Conservation (phyloP, 73 alveolate species). For the Stentor coeruleus region DNA sequence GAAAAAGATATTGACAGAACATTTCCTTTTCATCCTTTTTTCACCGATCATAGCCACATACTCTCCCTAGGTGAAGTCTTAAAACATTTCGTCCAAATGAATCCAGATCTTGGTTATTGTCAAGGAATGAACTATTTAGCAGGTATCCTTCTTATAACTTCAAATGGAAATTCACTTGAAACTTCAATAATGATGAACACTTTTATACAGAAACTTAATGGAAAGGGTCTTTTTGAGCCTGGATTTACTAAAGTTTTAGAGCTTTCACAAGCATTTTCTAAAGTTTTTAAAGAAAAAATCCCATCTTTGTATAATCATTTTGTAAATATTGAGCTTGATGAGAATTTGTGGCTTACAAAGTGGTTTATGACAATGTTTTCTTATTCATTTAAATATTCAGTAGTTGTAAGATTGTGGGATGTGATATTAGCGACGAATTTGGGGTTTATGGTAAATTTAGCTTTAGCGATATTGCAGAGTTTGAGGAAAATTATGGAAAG, state of each 20-base stretch:
- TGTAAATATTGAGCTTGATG: neutral
- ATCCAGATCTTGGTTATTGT: slow-evolving; percentile 1
- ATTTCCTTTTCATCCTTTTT: neutral
- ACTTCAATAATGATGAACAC: neutral
- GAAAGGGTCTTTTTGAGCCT: neutral
- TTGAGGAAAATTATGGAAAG: neutral
- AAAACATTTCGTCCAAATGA: neutral
- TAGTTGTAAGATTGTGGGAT: slow-evolving; percentile 43
- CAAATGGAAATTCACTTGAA: neutral
- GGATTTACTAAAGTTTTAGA: slow-evolving; percentile 4
- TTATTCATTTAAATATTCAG: slow-evolving; percentile 30
- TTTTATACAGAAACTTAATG: neutral
- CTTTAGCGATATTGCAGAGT: neutral
- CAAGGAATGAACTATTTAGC: slow-evolving; percentile 23
- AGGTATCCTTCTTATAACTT: neutral
- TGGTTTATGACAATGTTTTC: slow-evolving; percentile 50
- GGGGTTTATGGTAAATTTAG: slow-evolving; percentile 17
- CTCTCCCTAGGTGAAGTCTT: neutral
- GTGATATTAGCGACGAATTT: slow-evolving; percentile 30
- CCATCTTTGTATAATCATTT: neutral
- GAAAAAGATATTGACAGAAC: slow-evolving; percentile 20
- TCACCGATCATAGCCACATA: neutral
- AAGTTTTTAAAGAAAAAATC: neutral
- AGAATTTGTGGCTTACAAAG: slow-evolving; percentile 37
- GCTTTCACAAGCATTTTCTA: neutral